Evolutionary conservation across 169 alveolate species (phyloP).

Genomic region (Miamiensis avidus): DNA sequence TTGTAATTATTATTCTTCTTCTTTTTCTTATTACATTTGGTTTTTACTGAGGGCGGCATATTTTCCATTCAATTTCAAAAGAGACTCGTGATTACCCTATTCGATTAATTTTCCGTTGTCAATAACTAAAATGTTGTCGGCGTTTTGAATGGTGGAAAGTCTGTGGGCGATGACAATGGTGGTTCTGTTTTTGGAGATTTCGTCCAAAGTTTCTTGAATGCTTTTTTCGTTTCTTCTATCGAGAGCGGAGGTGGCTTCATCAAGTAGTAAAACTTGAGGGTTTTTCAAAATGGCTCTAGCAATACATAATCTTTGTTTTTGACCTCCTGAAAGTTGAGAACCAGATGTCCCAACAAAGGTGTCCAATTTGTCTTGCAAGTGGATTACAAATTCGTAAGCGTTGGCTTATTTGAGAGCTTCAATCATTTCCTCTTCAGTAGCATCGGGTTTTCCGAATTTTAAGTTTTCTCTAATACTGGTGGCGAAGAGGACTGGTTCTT

Average conservation of each 20-base stretch:
- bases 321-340: constrained; percentile 69
- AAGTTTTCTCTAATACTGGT: constrained; percentile 90
- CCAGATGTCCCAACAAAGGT: constrained; percentile 78
- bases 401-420: constrained; percentile 79
- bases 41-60: constrained; percentile 28
- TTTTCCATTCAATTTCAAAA: constrained; percentile 21
- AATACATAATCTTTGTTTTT: no score
- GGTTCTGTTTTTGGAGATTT: constrained; percentile 56
- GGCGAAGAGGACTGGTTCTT: constrained; percentile 92
- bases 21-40: constrained; percentile 10
- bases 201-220: constrained; percentile 83
- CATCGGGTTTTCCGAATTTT: constrained; percentile 82
- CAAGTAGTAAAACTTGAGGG: constrained; percentile 88
- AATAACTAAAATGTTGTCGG: constrained; percentile 79
- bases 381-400: constrained; percentile 77
- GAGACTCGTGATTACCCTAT: constrained; percentile 69
- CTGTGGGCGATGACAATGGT: constrained; percentile 75
- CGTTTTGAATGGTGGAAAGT: constrained; percentile 66
- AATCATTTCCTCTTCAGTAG: constrained; percentile 68
- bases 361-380: constrained; percentile 77
- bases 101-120: constrained; percentile 86
- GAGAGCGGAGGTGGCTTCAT: constrained; percentile 94
- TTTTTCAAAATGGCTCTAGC: constrained; percentile 65
- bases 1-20: not conserved
- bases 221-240: constrained; percentile 90